Conservation (phyloP, 345 rosid species). For the Corymbia maculata region DNA sequence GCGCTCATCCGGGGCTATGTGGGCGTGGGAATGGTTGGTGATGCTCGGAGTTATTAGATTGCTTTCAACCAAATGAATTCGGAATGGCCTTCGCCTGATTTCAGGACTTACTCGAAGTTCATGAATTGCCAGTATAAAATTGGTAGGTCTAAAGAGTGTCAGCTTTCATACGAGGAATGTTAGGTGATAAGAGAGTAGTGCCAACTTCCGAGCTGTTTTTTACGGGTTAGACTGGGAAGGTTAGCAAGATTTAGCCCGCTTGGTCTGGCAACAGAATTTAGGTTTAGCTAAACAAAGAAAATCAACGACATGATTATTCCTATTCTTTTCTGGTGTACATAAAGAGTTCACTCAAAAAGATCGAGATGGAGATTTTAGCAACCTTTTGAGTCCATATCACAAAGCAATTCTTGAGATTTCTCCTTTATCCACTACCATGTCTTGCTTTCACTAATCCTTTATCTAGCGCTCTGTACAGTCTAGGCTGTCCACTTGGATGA, state of each 20-base stretch:
- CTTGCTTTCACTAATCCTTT: neutral
- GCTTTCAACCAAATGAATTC: conserved; percentile 28
- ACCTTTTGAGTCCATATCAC: neutral
- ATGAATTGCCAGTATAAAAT: conserved; percentile 42
- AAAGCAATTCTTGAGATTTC: neutral
- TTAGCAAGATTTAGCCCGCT: conserved; percentile 40
- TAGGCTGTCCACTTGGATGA: neutral
- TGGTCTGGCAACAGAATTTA: conserved; percentile 37
- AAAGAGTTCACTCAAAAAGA: neutral
- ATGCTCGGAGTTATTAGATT: conserved; percentile 26
- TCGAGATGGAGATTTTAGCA: neutral
- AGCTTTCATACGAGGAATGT: conserved; percentile 46
- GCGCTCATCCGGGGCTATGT: conserved; percentile 57
- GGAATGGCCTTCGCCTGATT: conserved; percentile 54
- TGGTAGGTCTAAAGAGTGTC: conserved; percentile 46
- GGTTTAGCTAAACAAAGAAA: conserved; percentile 32
- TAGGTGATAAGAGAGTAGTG: conserved; percentile 31
- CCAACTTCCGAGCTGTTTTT: conserved; percentile 51
- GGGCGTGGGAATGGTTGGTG: conserved; percentile 30
- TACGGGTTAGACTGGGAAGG: conserved; percentile 63
- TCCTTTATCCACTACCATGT: neutral
- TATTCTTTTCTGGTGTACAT: neutral
- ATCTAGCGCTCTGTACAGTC: neutral
- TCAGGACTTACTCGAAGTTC: conserved; percentile 55
- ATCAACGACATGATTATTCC: conserved; percentile 15